phyloP scores from a whole-genome alignment of 306 rosid genomes.

The Citrullus amarus region DNA sequence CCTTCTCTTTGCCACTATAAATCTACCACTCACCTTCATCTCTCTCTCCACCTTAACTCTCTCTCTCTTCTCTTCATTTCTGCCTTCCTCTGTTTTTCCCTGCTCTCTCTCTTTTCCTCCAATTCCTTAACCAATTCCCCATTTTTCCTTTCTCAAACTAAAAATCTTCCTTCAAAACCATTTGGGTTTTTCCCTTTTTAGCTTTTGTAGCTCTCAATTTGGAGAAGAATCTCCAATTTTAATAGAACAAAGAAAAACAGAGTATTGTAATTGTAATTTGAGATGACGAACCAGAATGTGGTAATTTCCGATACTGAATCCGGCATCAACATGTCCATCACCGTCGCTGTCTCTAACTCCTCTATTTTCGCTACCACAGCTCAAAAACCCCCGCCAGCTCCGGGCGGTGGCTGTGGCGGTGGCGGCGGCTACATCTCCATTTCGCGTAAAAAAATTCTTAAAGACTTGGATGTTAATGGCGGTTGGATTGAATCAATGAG shows the following conservation, averaged over 20 bases:
- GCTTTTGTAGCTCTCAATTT: background rate
- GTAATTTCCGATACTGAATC: conserved; percentile 28
- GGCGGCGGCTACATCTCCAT: conserved; percentile 45
- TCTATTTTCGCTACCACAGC: conserved; percentile 25
- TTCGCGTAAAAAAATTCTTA: conserved; percentile 38
- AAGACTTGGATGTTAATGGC: conserved; percentile 60
- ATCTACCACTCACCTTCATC: conserved; percentile 15
- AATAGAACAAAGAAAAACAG: background rate
- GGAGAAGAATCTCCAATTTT: background rate
- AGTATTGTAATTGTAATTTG: background rate
- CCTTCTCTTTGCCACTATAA: conserved; percentile 38
- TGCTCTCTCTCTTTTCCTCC: background rate
- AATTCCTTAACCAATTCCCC: too few relatives aligned
- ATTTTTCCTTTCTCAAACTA: background rate
- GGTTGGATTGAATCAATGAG: conserved; percentile 85
- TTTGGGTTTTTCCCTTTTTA: background rate
- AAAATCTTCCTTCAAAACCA: background rate
- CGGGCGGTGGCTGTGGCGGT: background rate
- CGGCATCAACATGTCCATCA: conserved; percentile 24
- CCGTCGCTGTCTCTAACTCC: conserved; percentile 24
- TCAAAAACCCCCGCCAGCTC: conserved; percentile 41
- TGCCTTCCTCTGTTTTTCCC: background rate
- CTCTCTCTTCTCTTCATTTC: background rate
- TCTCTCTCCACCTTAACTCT: background rate
- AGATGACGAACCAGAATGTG: conserved; percentile 81